Evolutionary conservation across 148 eudicot genomes (phyloP), one percentile per base, ranked within the genome.

Genomic region (Silene uniflora): DNA sequence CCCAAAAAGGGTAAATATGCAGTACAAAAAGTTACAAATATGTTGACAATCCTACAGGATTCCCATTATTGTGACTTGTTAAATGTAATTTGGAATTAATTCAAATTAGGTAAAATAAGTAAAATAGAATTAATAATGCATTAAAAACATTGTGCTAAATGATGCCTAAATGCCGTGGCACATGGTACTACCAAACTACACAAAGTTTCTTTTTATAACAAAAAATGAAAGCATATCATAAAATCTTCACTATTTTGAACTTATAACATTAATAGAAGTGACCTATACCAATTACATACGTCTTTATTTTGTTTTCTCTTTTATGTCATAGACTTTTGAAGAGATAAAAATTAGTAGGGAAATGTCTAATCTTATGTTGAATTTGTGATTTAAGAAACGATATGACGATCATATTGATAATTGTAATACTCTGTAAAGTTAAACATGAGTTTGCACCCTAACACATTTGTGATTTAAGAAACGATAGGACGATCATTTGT

Each of bases 11-110:
- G 10, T 54, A 52, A 22, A 73, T 24, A 74, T 60, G 66, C 2
- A 32, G 58, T 3, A 55, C 44, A 44, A 8, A 24, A 58, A 55
- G 35, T 44, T 44, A 16, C 5, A 52, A 59, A 62, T 22, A 39
- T 62, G 47, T 75, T 62, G 64, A 75, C 72, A 56, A 71, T 58
- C 63, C 75, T 63, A 80, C 60, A 62, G 29, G 44, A 79, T 61
- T 62, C 29, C 21, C 58, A 78, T 23, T 42, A 49, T 25, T 62
- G 32, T 8, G 55, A 76, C 18, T 69, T 44, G 44, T 27, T 27
- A 29, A 29, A 32, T 27, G 63, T 19, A 11, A 76, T 27, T 77
- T 44, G 35, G 61, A 13, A 67, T 7, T 61, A 65, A 61, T 64
- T 22, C 0, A 62, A 23, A 46, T 22, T 3, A 42, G 52, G 14